These are phyloP conservation scores for Blastocystis sp. DNA, from an alignment of 352 stramenopile species.

Conservation along the genomic window DNA sequence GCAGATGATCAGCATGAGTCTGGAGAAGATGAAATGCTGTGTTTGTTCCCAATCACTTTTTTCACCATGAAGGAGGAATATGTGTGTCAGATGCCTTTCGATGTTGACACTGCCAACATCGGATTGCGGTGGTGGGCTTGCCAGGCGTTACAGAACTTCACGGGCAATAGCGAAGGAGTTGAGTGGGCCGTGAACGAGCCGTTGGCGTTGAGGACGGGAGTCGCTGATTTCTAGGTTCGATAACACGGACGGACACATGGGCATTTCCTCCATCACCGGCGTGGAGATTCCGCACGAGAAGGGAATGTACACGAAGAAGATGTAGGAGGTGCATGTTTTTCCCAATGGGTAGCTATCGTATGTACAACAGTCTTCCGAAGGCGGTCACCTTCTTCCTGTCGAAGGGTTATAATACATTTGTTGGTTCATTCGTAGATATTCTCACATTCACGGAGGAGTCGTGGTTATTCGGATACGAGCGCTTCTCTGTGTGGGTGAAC, in stretches of 20 bases:
- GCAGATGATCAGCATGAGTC: conserved; percentile 17
- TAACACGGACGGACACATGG: conserved; percentile 55
- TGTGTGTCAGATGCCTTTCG: conserved; percentile 47
- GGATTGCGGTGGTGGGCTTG: conserved; percentile 47
- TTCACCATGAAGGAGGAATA: conserved; percentile 49
- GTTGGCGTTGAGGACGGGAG: neutral
- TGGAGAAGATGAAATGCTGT: conserved; percentile 20
- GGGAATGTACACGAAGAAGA: conserved; percentile 57
- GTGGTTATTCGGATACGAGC: conserved; percentile 42
- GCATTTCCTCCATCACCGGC: conserved; percentile 40
- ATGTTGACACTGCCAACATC: conserved; percentile 49
- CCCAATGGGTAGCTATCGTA: conserved; percentile 3
- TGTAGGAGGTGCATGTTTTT: neutral
- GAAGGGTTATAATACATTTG: neutral
- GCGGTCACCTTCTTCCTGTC: conserved; percentile 44
- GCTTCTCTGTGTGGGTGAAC: conserved; percentile 53
- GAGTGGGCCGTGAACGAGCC: conserved; percentile 48
- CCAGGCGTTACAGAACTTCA: conserved; percentile 53
- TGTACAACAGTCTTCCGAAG: conserved; percentile 39
- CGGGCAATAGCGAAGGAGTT: conserved; percentile 33
- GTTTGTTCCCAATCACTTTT: conserved; percentile 1
- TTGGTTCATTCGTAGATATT: conserved; percentile 23
- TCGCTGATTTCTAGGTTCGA: conserved; percentile 27
- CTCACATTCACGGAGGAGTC: conserved; percentile 51
- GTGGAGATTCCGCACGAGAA: conserved; percentile 56